phyloP scores from a whole-genome alignment of 306 rosid species.

The Sechiopsis laciniata region DNA sequence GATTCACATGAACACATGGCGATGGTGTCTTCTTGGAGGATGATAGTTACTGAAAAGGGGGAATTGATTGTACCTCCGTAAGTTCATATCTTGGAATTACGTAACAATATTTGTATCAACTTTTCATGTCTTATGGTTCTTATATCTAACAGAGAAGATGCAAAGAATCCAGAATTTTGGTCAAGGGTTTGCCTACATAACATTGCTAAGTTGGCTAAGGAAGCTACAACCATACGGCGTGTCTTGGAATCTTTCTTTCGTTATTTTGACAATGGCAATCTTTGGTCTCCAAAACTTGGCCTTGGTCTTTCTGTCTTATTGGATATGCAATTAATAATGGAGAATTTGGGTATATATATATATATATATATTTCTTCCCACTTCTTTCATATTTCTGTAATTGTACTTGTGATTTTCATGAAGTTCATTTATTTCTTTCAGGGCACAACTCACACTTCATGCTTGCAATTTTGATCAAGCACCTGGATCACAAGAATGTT shows the following conservation, averaged over 20 bases:
- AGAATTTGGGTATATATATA: conserved; percentile 57
- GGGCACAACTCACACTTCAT: conserved; percentile 79
- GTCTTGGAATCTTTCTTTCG: conserved; percentile 85
- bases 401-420: not conserved
- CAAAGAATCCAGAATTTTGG: conserved; percentile 73
- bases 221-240: conserved; percentile 82
- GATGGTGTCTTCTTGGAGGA: conserved; percentile 53
- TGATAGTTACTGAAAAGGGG: conserved; percentile 50
- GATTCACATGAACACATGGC: conserved; percentile 13
- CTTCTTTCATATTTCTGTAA: conserved; percentile 5
- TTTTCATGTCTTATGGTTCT: not conserved
- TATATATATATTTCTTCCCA: not conserved
- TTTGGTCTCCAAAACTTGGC: conserved; percentile 69
- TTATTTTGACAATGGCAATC: conserved; percentile 61
- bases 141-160: conserved; percentile 63
- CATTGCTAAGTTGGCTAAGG: conserved; percentile 88
- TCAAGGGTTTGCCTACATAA: conserved; percentile 78
- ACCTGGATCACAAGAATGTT: conserved; percentile 80
- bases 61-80: conserved; percentile 34
- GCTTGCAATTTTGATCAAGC: conserved; percentile 74
- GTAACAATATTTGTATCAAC: conserved; percentile 16
- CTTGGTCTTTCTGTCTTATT: conserved; percentile 64
- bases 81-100: conserved; percentile 22
- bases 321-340: conserved; percentile 75
- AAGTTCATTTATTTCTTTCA: conserved; percentile 27